A percentile compares a stretch with the other conserved stretches of the same genome.
These are phyloP conservation scores for Blepharisma undulans DNA, from an alignment of 169 alveolate species.

Conservation along the genomic window DNA sequence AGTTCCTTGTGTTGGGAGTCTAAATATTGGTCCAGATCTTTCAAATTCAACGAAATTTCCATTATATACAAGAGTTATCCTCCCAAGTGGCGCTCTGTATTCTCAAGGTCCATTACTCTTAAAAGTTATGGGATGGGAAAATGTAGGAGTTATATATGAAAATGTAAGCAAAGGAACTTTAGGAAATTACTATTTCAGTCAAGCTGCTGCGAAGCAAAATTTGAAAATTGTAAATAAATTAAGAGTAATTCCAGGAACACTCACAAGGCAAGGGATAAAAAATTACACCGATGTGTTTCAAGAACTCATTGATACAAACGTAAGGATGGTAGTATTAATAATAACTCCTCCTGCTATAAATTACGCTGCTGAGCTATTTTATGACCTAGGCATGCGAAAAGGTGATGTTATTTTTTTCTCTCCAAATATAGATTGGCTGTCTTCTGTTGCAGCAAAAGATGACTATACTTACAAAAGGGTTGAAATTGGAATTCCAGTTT, in stretches of 20 bases:
- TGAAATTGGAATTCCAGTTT: too few species aligned
- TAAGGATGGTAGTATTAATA: neutral
- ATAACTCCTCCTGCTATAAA: neutral
- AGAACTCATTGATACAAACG: neutral
- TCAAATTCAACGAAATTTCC: neutral
- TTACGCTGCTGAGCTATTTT: neutral
- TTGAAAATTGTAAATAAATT: neutral
- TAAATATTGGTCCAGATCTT: neutral
- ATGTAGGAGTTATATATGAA: too few species aligned
- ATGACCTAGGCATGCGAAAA: neutral
- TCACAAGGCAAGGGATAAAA: neutral
- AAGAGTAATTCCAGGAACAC: neutral
- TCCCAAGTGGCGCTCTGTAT: neutral
- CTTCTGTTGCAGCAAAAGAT: too few species aligned
- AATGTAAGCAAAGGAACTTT: too few species aligned
- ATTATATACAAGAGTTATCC: neutral
- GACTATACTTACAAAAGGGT: neutral
- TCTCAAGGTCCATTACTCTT: neutral
- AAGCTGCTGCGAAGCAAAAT: neutral
- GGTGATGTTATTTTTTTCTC: constrained; percentile 5
- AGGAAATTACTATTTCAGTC: too few species aligned
- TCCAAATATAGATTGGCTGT: too few species aligned
- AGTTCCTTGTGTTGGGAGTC: neutral
- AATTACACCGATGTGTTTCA: neutral
- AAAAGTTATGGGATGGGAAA: too few species aligned